These are phyloP conservation scores for Epichloe aotearoae DNA, from an alignment of 2,329 filamentous ascomycete genomes.

Conservation along the genomic window DNA sequence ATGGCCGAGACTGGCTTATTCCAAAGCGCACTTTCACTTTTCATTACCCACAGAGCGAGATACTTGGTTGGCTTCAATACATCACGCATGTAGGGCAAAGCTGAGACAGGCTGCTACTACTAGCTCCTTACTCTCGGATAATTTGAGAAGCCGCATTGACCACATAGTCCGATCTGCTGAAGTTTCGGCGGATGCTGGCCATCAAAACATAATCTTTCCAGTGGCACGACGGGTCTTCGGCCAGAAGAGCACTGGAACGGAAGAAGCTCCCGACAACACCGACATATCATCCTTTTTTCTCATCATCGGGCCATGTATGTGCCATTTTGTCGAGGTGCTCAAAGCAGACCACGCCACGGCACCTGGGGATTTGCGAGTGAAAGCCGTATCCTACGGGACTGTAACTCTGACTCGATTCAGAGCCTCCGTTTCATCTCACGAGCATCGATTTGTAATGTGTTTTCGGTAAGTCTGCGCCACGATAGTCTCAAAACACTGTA, in stretches of 20 bases:
- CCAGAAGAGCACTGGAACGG: conserved; percentile 26
- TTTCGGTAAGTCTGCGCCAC: conserved; percentile 31
- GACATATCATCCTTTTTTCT: conserved; percentile 42
- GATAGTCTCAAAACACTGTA: not conserved
- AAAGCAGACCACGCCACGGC: conserved; percentile 28
- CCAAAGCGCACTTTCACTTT: conserved; percentile 36
- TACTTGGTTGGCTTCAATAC: conserved; percentile 34
- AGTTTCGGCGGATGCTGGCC: conserved; percentile 12
- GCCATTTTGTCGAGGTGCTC: conserved; percentile 37
- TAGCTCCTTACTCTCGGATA: conserved; percentile 28
- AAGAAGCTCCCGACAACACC: conserved; percentile 31
- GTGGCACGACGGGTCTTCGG: conserved; percentile 35
- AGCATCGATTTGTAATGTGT: conserved; percentile 41
- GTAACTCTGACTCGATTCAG: conserved; percentile 38
- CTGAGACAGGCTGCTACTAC: conserved; percentile 21
- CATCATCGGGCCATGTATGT: conserved; percentile 38
- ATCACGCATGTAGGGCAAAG: conserved; percentile 26
- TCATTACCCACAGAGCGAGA: conserved; percentile 34
- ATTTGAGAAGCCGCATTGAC: conserved; percentile 33
- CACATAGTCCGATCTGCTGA: conserved; percentile 33
- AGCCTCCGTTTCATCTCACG: conserved; percentile 35
- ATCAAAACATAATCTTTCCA: conserved; percentile 33
- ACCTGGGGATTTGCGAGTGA: conserved; percentile 34
- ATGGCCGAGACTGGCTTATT: conserved; percentile 30
- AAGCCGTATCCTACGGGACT: conserved; percentile 36